phyloP scores from a whole-genome alignment of 2,329 filamentous ascomycete species.

The Colletotrichum agaves region DNA sequence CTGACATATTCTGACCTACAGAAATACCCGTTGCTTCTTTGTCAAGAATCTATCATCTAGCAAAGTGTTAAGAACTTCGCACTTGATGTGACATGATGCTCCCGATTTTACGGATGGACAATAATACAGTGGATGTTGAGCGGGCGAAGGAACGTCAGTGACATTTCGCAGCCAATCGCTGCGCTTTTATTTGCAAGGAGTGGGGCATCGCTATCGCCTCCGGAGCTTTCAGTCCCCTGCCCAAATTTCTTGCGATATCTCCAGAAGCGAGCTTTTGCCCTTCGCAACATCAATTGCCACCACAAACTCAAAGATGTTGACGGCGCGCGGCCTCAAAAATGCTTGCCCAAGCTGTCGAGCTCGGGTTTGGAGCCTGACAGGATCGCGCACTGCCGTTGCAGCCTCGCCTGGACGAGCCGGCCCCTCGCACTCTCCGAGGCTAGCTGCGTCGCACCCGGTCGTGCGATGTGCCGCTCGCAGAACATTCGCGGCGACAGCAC shows the following conservation, averaged over 20 bases:
- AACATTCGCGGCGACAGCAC: constrained; percentile 3
- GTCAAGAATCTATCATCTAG: too few species aligned
- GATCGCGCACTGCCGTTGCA: neutral
- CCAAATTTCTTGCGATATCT: constrained; percentile 33
- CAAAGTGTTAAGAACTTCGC: too few species aligned
- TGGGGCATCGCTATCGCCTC: neutral
- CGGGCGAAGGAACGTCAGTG: neutral
- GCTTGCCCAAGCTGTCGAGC: constrained; percentile 34
- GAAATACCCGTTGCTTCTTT: too few species aligned
- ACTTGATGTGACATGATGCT: too few species aligned
- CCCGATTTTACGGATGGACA: neutral
- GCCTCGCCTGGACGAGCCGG: neutral
- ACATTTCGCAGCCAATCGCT: constrained; percentile 6
- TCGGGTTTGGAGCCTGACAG: constrained; percentile 17
- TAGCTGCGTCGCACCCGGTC: constrained; percentile 14
- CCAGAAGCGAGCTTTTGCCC: neutral
- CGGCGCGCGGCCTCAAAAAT: constrained; percentile 33
- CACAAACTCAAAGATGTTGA: constrained; percentile 25
- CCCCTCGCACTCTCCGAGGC: constrained; percentile 6
- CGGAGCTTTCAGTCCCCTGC: neutral
- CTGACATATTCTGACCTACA: too few species aligned
- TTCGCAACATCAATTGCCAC: neutral
- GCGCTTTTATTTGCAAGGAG: constrained; percentile 22
- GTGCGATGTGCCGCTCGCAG: constrained; percentile 12
- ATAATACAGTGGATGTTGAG: neutral